Evolutionary conservation across 176 grass and related monocot species (phyloP).

Genomic region (Elymus sibiricus): DNA sequence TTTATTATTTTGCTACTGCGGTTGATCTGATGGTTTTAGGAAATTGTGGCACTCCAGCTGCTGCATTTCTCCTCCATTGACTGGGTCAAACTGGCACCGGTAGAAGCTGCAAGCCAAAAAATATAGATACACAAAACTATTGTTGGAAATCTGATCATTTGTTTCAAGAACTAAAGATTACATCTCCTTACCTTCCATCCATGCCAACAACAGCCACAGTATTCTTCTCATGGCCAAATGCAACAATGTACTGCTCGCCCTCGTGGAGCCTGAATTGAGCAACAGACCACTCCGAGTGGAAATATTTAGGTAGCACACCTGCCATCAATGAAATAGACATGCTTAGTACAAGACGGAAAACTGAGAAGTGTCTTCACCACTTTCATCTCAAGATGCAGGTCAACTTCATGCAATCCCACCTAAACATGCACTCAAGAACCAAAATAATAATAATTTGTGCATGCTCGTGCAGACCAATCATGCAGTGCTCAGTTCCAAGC

Average conservation of each 20-base stretch:
- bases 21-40: conserved; percentile 58
- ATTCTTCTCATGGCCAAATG: conserved; percentile 97
- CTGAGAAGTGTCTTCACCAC: rapidly evolving
- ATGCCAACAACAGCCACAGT: conserved; percentile 93
- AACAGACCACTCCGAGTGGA: conserved; percentile 98
- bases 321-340: conserved; percentile 3
- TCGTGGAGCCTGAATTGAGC: conserved; percentile 96
- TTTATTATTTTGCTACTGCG: conserved; percentile 7
- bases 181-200: conserved; percentile 68
- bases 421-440: background rate
- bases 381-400: background rate
- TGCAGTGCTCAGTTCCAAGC: background rate
- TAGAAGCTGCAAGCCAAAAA: conserved; percentile 53
- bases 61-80: conserved; percentile 77
- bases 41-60: conserved; percentile 95
- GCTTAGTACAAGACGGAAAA: background rate
- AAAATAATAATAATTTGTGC: background rate
- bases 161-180: background rate
- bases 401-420: background rate
- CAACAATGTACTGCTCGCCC: conserved; percentile 83
- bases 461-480: background rate
- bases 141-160: background rate
- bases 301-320: conserved; percentile 98
- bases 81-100: conserved; percentile 82
- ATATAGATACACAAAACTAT: no score